Evolutionary conservation across 169 alveolate genomes (phyloP), one percentile per base, ranked within the genome.

Genomic region (Cryptosporidium baileyi): DNA sequence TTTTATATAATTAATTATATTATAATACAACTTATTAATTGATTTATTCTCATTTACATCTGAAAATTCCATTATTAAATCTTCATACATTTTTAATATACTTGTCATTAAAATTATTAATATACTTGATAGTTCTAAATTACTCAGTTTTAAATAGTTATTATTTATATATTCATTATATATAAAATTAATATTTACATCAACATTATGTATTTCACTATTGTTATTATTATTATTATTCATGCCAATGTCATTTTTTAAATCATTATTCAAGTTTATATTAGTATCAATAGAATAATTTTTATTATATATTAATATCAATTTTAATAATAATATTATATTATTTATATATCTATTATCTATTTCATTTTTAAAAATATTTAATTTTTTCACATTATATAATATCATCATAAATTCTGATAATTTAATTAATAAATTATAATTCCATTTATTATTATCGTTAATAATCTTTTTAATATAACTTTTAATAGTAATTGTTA

Each of bases 321-420:
- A 40, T 41, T 40, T n/a, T 2, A 62, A 44, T 6, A 62, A 36
- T 17, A 62, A n/a, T 24, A 28, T 62, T 38, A 62, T 24, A 38
- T 62, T 15, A 41, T 41, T 41, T 17, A 15, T 32, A 22, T 4
- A 19, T 26, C 28, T 62, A 17, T 19, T 5, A 49, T 34, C 49
- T 40, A 22, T 41, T 22, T 62, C 19, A 1, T 32, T 13, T 19
- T 38, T 22, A 41, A 40, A 40, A 19, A 40, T 17, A 17, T 40
- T 41, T 11, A 40, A n/a, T 7, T 13, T 43, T 19, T 38, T 44
- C 11, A 38, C n/a, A 6, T 59, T 44, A 8, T 62, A 30, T 1
- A 62, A 7, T 62, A 62, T 62, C 41, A 62, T 62, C 7, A 62
- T 38, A 17, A 62, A 62, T 40, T 62, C 41, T 41, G 49, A 38